Conservation (phyloP, 129 eudicot genomes). For the Flaveria sonorensis region DNA sequence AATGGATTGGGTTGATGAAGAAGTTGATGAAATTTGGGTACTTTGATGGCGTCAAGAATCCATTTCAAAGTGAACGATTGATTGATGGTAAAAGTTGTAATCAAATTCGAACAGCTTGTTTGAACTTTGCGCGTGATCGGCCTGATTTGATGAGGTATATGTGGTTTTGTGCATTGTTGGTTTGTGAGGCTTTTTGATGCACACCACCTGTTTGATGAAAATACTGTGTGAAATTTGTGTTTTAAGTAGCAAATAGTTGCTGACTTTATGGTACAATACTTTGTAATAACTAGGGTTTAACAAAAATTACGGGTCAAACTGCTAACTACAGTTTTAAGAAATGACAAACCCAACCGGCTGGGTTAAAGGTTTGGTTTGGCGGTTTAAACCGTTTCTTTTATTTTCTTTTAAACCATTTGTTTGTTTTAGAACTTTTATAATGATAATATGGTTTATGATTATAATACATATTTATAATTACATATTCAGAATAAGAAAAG, state of each 20-base stretch:
- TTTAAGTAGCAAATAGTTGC: background rate
- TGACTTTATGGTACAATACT: too few species aligned
- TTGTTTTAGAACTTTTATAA: too few species aligned
- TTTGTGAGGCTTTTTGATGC: slow-evolving; percentile 13
- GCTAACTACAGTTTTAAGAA: too few species aligned
- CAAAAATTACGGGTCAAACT: too few species aligned
- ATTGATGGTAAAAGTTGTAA: slow-evolving; percentile 52
- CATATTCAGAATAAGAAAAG: too few species aligned
- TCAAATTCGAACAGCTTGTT: slow-evolving; percentile 61
- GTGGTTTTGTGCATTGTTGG: background rate
- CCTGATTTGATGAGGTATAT: slow-evolving; percentile 60
- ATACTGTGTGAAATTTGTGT: background rate
- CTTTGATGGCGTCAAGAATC: slow-evolving; percentile 47
- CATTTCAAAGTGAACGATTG: slow-evolving; percentile 39
- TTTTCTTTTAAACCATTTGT: too few species aligned
- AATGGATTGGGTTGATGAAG: slow-evolving; percentile 74
- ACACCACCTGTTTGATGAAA: slow-evolving; percentile 46
- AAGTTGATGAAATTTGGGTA: slow-evolving; percentile 55
- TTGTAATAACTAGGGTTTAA: background rate
- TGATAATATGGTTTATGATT: too few species aligned
- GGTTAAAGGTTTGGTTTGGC: too few species aligned
- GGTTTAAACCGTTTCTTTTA: too few species aligned
- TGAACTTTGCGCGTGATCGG: slow-evolving; percentile 66
- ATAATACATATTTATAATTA: too few species aligned
- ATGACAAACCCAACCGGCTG: too few species aligned